Evolutionary conservation across 169 alveolate species (phyloP), one percentile per base, ranked within the genome.

Genomic region (Perkinsus chesapeaki): DNA sequence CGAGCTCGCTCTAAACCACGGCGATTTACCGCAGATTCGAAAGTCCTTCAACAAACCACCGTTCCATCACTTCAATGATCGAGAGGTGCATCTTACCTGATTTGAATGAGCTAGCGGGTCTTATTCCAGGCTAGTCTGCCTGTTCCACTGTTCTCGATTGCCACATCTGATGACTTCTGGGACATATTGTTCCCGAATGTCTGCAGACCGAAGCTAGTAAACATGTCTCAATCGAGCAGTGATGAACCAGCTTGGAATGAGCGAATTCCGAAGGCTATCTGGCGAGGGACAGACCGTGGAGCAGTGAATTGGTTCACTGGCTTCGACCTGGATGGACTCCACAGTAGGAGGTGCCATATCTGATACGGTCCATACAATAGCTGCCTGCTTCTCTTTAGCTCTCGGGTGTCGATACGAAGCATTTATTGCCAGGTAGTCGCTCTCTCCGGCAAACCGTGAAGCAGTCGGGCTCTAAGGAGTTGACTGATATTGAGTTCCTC

Each of bases 111-210:
- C 60, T 5, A 9, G 60, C 60, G 5, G 16, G 16, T 16, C 60
- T 16, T 16, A 5, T 5, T 9, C 16, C 60, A 43, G 39, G 73
- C 92, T 7, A 48, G 92, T 27, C 7, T 27, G 16, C 82, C 92
- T 5, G 73, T 39, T 0, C 92, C 92, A 9, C 73, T 91, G 39
- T 91, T 91, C 73, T 19, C 39, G n/a, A 91, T 91, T 0, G 73
- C 82, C n/a, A 1, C 73, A 39, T 27, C 23, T 0, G 39, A 31
- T 0, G 92, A 91, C 39, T 91, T 91, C 48, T 31, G 12, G 31
- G 92, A 91, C 73, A 91, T 91, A 72, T 39, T 91, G 19, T 91
- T 91, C 39, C 92, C 92, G 73, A 91, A 91, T 27, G 92, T 91
- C 5, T 91, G 92, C 92, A 72, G 92, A 39, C 92, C 92, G 39